Base-by-base conservation (phyloP, 202 grass and related monocot species). In the Eragrostis tef region DNA sequence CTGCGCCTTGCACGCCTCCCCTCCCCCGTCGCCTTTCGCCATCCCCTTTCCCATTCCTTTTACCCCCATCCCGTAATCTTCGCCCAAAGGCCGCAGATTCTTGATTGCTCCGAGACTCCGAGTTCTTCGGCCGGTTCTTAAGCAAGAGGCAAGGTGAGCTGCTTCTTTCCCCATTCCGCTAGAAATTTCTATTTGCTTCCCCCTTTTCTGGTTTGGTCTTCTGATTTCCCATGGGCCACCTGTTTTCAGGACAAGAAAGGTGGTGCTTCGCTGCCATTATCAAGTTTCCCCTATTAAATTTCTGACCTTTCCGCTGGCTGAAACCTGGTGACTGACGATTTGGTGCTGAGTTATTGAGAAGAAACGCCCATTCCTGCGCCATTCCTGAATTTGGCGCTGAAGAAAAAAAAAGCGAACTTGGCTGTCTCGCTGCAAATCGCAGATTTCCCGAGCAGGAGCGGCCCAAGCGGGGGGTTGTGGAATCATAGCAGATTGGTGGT, bases 211-310 rank as follows among this genome's bases (percentile, higher is more conserved):
- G 73, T 54, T 13, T 13, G 0, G 31, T 34, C 50, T 50, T 61
- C 44, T 74, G 43, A 68, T 45, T 74, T 42, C 21, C 73, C 83
- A 70, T 22, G 51, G 39, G 9, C 20, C 39, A 78, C 61, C 79
- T 36, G 45, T 71, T 49, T 61, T 74, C 88, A 86, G 88, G 79
- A 59, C 78, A 86, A 71, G 50, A 54, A 82, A 73, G 87, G 9
- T 79, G 61, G 73, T 34, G 17, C 11, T 41, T 83, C 62, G 31
- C 41, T 77, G 22, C 67, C 76, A 46, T 68, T 72, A 64, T 57
- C 66, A 24, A 78, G 17, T 60, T 43, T 51, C 41, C 49, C 71
- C 56, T 9, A 59, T 54, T 9, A 13, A 64, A 58, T 29, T 49
- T 44, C 8, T 46, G 6, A 4, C 27, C 31, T 62, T 76, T 66